Evolutionary conservation across 805 yeast species (phyloP).

Genomic region (Myxozyma nipponensis): DNA sequence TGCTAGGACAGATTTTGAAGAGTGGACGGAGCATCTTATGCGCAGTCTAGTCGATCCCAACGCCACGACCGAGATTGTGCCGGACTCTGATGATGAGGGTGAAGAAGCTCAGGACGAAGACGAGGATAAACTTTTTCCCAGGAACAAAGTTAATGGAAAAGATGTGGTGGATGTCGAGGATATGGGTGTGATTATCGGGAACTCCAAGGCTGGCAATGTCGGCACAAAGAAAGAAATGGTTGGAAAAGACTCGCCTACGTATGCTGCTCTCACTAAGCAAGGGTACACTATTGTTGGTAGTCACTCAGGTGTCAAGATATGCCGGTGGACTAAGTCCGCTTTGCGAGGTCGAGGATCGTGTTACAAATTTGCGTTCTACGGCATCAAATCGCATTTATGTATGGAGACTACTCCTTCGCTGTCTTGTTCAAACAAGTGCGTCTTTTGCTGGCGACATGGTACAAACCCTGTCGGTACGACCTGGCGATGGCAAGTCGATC

Average conservation of each 20-base stretch:
- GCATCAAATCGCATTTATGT: slow-evolving; percentile 83
- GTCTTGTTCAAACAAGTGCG: slow-evolving; percentile 93
- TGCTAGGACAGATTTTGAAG: slow-evolving; percentile 54
- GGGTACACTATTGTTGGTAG: slow-evolving; percentile 92
- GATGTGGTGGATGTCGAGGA: slow-evolving; percentile 81
- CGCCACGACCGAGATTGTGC: slow-evolving; percentile 54
- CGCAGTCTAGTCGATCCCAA: slow-evolving; percentile 57
- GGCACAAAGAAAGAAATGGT: slow-evolving; percentile 73
- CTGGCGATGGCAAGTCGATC: slow-evolving; percentile 95
- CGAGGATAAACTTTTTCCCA: slow-evolving; percentile 31
- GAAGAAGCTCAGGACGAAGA: slow-evolving; percentile 41
- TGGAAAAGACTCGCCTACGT: slow-evolving; percentile 83
- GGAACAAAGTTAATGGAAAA: slow-evolving; percentile 36
- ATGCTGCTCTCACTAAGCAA: slow-evolving; percentile 80
- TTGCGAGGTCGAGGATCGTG: slow-evolving; percentile 92
- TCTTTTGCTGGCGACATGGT: slow-evolving; percentile 96
- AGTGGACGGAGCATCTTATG: slow-evolving; percentile 63
- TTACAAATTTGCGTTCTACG: slow-evolving; percentile 88
- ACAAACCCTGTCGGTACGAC: slow-evolving; percentile 94
- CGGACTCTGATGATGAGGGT: slow-evolving; percentile 47
- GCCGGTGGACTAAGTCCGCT: slow-evolving; percentile 96
- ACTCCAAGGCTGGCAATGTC: slow-evolving; percentile 27
- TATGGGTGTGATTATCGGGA: slow-evolving; percentile 59
- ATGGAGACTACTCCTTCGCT: slow-evolving; percentile 95
- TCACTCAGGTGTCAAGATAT: slow-evolving; percentile 91